Conservation (phyloP, 768 basidiomycete genomes). For the Hypholoma sublateritium region DNA sequence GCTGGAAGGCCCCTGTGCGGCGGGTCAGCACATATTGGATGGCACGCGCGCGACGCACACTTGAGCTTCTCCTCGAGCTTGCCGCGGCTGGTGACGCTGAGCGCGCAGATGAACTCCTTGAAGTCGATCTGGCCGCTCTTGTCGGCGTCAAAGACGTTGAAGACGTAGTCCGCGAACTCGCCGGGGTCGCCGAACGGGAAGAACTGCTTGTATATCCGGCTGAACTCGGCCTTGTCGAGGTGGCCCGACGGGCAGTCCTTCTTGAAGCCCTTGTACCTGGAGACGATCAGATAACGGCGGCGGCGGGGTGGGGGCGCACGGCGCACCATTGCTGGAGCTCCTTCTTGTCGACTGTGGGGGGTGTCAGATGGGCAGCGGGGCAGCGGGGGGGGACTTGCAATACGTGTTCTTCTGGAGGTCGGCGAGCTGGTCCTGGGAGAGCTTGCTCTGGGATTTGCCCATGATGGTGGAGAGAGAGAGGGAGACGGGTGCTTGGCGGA, state of each 20-base stretch:
- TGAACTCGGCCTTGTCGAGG: conserved; percentile 93
- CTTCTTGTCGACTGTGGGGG: conserved; percentile 84
- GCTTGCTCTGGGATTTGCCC: conserved; percentile 98
- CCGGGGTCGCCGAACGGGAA: conserved; percentile 98
- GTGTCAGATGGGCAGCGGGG: conserved; percentile 14
- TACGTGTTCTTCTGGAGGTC: conserved; percentile 98
- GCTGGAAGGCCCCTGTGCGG: conserved; percentile 92
- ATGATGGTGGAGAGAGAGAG: conserved; percentile 47
- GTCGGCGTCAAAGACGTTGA: conserved; percentile 96
- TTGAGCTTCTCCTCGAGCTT: conserved; percentile 96
- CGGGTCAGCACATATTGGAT: background rate
- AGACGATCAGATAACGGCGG: conserved; percentile 3
- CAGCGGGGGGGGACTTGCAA: conserved; percentile 51
- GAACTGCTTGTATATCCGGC: conserved; percentile 99
- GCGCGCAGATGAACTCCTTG: conserved; percentile 98
- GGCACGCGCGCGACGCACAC: conserved; percentile 56
- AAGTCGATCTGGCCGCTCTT: conserved; percentile 98
- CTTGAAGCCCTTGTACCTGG: conserved; percentile 98
- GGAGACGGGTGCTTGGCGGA: conserved; percentile 19
- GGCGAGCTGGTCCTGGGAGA: conserved; percentile 89
- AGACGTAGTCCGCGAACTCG: conserved; percentile 97
- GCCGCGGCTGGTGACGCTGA: conserved; percentile 93
- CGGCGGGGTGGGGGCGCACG: conserved; percentile 1
- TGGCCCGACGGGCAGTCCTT: conserved; percentile 98
- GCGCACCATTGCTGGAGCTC: conserved; percentile 91